Conservation (phyloP, 2,329 filamentous ascomycete genomes). For the Chaetothyriales sp. region DNA sequence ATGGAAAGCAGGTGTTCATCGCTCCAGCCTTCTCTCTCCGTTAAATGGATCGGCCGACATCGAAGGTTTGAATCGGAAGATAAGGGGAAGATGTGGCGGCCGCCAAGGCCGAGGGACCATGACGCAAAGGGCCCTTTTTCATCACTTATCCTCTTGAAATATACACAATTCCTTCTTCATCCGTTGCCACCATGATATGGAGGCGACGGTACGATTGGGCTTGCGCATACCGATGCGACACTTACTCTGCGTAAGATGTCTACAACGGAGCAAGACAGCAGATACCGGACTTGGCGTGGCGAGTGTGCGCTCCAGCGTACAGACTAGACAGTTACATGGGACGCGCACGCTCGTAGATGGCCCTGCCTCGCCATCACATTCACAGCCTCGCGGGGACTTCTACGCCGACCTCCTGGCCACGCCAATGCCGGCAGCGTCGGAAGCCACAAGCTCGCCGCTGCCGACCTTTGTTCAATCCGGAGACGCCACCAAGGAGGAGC, state of each 20-base stretch:
- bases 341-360: neutral
- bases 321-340: neutral
- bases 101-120: too few relatives aligned
- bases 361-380: slow-evolving; percentile 19
- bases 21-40: too few relatives aligned
- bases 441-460: slow-evolving; percentile 5
- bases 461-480: slow-evolving; percentile 13
- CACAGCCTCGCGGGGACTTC: slow-evolving; percentile 30
- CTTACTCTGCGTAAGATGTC: neutral
- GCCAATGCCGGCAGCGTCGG: slow-evolving; percentile 11
- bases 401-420: slow-evolving; percentile 30
- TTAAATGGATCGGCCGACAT: too few relatives aligned
- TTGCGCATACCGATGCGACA: neutral
- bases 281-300: neutral
- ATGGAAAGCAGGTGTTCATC: too few relatives aligned
- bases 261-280: neutral
- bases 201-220: neutral
- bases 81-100: too few relatives aligned
- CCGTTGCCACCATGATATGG: neutral
- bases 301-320: neutral
- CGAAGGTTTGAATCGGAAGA: too few relatives aligned
- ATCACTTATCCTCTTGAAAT: too few relatives aligned
- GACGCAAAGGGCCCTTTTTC: too few relatives aligned
- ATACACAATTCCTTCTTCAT: too few relatives aligned
- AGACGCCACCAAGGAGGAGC: slow-evolving; percentile 25